Evolutionary conservation across 1,139 yeast species (phyloP), one percentile per base, ranked within the genome.

Genomic region (Geotrichum armillariae): DNA sequence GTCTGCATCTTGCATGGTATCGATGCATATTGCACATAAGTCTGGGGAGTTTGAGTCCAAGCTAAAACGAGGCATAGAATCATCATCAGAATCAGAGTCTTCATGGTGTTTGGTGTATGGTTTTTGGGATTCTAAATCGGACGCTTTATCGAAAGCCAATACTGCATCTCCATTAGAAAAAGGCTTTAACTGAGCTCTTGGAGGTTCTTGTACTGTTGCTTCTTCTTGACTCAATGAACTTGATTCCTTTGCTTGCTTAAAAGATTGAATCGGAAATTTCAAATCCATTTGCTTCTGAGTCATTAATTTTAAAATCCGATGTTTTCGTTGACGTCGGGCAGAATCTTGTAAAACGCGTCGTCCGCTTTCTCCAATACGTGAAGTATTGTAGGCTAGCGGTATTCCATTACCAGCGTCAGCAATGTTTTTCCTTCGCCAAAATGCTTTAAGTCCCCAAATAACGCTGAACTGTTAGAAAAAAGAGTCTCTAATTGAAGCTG

Each of bases 11-110:
- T 79, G 85, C 59, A 84, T 75, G 8, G 70, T 63, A 49, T 86
- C 95, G 46, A 86, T 74, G 66, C 95, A 87, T 57, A 87, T 84
- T 20, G 93, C 91, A 72, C 95, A 87, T 2, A 78, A 68, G n/a
- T 90, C 93, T 60, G 16, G 53, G 37, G 37, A 32, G 59, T 45
- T 46, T n/a, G n/a, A n/a, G 61, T 50, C 41, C 56, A 25, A n/a
- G 45, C 12, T 12, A 20, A n/a, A 16, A 17, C 16, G 25, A 11
- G 17, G 12, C 36, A 22, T 31, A 17, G 7, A 16, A 9, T 22
- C 32, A 17, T 25, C 36, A 5, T 29, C 29, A 9, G 27, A 33
- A 20, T 44, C 37, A n/a, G 18, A 6, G 9, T 20, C 40, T 5
- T 33, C 39, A n/a, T 32, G 25, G 12, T 12, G n/a, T 7, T 17